Percentiles rank a stretch among this genome's conserved stretches.
phyloP scores from a whole-genome alignment of 805 yeast genomes.

The Debaryomyces tyrocola region DNA sequence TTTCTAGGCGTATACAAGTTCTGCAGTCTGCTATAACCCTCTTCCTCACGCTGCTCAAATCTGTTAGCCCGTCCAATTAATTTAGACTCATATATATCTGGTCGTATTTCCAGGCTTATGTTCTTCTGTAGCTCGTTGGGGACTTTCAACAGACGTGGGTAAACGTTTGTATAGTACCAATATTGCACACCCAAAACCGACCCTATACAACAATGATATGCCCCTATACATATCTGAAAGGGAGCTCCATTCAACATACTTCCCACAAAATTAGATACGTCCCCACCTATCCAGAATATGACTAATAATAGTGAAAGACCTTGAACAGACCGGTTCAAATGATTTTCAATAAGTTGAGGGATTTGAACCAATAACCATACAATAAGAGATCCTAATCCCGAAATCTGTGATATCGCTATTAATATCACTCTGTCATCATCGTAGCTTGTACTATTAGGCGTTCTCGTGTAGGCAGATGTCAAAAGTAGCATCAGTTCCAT shows the following conservation, averaged over 20 bases:
- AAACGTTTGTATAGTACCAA: constrained; percentile 53
- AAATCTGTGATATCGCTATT: constrained; percentile 7
- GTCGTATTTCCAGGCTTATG: too few relatives aligned
- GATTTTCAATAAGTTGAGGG: constrained; percentile 65
- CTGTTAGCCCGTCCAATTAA: neutral
- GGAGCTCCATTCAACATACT: constrained; percentile 58
- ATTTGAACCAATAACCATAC: constrained; percentile 74
- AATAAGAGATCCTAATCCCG: constrained; percentile 38
- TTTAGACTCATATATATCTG: neutral
- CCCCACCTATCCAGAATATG: constrained; percentile 38
- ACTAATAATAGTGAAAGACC: constrained; percentile 35
- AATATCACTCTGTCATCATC: neutral
- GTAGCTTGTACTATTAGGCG: neutral
- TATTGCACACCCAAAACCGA: constrained; percentile 66
- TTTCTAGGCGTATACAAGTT: too few relatives aligned
- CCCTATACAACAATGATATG: constrained; percentile 76
- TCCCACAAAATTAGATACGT: constrained; percentile 43
- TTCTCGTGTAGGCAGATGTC: too few relatives aligned
- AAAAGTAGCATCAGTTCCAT: too few relatives aligned
- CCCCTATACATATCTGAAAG: constrained; percentile 74
- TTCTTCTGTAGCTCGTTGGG: too few relatives aligned
- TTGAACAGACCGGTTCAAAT: constrained; percentile 36
- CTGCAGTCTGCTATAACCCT: too few relatives aligned
- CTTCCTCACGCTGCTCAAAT: neutral
- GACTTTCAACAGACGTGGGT: neutral